phyloP scores from a whole-genome alignment of 805 yeast genomes.

The Saccharomycopsis fermentans region DNA sequence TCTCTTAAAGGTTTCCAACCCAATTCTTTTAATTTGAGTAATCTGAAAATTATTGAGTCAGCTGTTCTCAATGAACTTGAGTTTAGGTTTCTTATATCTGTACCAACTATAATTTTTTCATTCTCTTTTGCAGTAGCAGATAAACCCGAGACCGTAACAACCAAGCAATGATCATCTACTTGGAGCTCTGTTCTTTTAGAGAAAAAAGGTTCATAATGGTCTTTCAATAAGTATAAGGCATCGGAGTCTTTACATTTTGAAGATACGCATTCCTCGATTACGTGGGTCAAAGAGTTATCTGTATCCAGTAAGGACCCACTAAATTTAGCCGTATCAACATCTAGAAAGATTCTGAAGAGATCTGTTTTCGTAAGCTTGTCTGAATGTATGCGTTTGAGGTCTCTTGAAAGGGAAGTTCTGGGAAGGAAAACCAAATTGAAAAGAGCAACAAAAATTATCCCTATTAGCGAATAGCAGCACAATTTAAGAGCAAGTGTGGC shows the following conservation, averaged over 20 bases:
- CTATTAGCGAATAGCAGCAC: slow-evolving; percentile 31
- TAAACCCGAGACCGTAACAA: not conserved
- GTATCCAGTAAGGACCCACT: not conserved
- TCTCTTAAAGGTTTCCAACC: not conserved
- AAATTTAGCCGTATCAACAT: not conserved
- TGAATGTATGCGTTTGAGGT: slow-evolving; percentile 65
- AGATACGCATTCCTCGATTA: not conserved
- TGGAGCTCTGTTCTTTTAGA: not conserved
- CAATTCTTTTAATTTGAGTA: not conserved
- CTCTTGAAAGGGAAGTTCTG: slow-evolving; percentile 72
- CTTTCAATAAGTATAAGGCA: not conserved
- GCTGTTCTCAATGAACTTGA: not conserved
- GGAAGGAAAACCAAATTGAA: slow-evolving; percentile 70
- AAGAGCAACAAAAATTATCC: slow-evolving; percentile 39
- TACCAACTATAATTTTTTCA: not conserved
- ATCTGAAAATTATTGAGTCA: not conserved
- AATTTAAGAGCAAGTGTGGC: not conserved
- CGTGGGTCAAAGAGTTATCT: not conserved
- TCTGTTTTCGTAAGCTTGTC: slow-evolving; percentile 57
- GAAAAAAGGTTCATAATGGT: not conserved
- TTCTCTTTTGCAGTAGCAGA: not conserved
- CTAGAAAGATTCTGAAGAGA: slow-evolving; percentile 23
- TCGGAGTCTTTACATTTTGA: not conserved
- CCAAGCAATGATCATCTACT: not conserved
- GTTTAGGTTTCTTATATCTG: not conserved